phyloP scores from a whole-genome alignment of 2,329 filamentous ascomycete genomes.

The Dichotomopilus funicola region DNA sequence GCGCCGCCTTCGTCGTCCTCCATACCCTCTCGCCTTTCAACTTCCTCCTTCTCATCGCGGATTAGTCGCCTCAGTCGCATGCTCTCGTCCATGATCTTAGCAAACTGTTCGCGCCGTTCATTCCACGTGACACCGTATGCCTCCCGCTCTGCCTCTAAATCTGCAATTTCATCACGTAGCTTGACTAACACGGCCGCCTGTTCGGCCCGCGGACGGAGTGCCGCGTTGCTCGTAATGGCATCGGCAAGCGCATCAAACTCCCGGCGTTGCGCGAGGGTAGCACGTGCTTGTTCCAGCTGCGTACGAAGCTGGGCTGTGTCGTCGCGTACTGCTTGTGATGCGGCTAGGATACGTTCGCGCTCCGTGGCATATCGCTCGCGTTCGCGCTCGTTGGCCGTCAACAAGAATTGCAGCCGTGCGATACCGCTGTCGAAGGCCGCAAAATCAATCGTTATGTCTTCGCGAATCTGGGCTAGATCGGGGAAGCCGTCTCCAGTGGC shows the following conservation, averaged over 20 bases:
- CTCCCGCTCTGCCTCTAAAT: conserved; percentile 76
- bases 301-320: conserved; percentile 65
- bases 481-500: background rate
- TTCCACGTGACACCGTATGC: conserved; percentile 78
- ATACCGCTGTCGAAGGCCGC: conserved; percentile 81
- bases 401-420: conserved; percentile 79
- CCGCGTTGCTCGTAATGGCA: conserved; percentile 73
- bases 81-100: conserved; percentile 84
- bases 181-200: conserved; percentile 72
- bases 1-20: conserved; percentile 48
- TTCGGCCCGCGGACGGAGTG: conserved; percentile 77
- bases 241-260: conserved; percentile 84
- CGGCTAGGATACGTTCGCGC: conserved; percentile 69
- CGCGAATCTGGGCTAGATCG: conserved; percentile 62
- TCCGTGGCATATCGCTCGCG: conserved; percentile 76
- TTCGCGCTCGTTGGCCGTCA: conserved; percentile 75
- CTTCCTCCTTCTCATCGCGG: conserved; percentile 91
- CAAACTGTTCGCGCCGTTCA: conserved; percentile 80
- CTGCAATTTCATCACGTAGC: conserved; percentile 79
- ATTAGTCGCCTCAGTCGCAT: conserved; percentile 78
- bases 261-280: conserved; percentile 70
- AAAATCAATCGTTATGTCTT: conserved; percentile 83
- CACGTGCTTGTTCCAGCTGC: conserved; percentile 71
- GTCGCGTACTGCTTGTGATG: conserved; percentile 69
- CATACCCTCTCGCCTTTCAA: conserved; percentile 80